A percentile compares a stretch with the other conserved stretches of the same genome.
Conservation (phyloP, 176 grass and related monocot genomes). For the Pontederia crassipes region DNA sequence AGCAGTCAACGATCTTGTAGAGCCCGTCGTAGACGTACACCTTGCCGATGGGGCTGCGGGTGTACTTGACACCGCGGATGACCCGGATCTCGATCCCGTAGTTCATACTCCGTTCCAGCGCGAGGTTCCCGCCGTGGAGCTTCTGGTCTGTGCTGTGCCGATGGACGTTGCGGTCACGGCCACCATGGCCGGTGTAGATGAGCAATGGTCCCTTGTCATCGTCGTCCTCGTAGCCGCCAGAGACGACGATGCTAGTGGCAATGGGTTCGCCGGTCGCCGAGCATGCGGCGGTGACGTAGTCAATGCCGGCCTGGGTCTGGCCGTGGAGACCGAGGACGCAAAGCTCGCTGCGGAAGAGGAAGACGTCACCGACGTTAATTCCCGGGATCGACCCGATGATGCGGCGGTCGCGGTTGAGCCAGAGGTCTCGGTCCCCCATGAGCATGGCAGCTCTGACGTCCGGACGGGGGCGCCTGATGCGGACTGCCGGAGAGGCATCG, state of each 20-base stretch:
- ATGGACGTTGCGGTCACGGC: slow-evolving; percentile 58
- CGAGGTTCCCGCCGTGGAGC: slow-evolving; percentile 79
- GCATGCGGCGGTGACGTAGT: slow-evolving; percentile 44
- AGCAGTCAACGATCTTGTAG: slow-evolving; percentile 81
- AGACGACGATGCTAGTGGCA: slow-evolving; percentile 88
- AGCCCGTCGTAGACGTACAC: slow-evolving; percentile 94
- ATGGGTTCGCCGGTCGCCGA: slow-evolving; percentile 75
- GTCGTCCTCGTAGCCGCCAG: slow-evolving; percentile 95
- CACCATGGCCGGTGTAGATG: slow-evolving; percentile 91
- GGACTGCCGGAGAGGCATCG: slow-evolving; percentile 25
- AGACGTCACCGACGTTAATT: slow-evolving; percentile 59
- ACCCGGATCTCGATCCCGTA: slow-evolving; percentile 95
- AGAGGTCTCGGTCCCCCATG: slow-evolving; percentile 45
- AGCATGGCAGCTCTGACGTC: slow-evolving; percentile 46
- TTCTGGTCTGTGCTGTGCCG: slow-evolving; percentile 74
- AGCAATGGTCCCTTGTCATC: slow-evolving; percentile 76
- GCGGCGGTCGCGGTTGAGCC: slow-evolving; percentile 42
- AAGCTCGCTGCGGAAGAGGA: slow-evolving; percentile 89
- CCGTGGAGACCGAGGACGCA: slow-evolving; percentile 90
- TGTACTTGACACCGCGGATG: slow-evolving; percentile 59
- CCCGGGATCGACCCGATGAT: slow-evolving; percentile 69
- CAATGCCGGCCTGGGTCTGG: slow-evolving; percentile 86
- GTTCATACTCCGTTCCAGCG: slow-evolving; percentile 84
- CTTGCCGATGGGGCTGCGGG: slow-evolving; percentile 36
- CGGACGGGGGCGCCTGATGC: slow-evolving; percentile 25